phyloP scores from a whole-genome alignment of 1,284 basidiomycete genomes.

The Puccinia triticina region DNA sequence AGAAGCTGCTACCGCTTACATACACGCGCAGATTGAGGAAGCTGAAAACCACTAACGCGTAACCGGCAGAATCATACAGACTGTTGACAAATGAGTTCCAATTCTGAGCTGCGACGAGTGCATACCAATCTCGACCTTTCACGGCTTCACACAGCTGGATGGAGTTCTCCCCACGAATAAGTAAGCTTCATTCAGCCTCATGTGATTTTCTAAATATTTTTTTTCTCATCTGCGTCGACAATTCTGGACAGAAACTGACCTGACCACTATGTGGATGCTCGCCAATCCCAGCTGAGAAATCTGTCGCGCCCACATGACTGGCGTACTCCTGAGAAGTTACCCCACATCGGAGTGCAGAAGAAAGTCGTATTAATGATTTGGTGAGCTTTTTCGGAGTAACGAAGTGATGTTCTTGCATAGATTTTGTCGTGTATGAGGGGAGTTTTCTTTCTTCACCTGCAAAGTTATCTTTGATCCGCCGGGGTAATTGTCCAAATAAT shows the following conservation, averaged over 20 bases:
- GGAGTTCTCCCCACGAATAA: not conserved
- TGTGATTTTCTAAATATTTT: no score
- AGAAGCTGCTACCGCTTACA: not conserved
- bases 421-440: no score
- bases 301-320: conserved; percentile 44
- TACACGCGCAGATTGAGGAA: not conserved
- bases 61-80: conserved; percentile 47
- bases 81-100: conserved; percentile 51
- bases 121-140: conserved; percentile 50
- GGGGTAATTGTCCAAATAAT: conserved; percentile 47
- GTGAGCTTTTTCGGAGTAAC: not conserved
- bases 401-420: not conserved
- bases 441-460: conserved; percentile 10
- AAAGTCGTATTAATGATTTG: not conserved
- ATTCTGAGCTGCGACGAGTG: conserved; percentile 48
- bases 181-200: no score
- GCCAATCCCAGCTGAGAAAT: conserved; percentile 42
- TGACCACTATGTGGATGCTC: conserved; percentile 49
- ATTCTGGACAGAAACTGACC: conserved; percentile 1
- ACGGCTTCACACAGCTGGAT: conserved; percentile 45
- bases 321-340: conserved; percentile 43
- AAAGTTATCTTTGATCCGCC: conserved; percentile 32
- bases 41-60: conserved; percentile 31
- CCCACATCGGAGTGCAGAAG: not conserved
- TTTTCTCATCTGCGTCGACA: not conserved